A percentile compares a stretch with the other conserved stretches of the same genome.
Conservation (phyloP, 331 rosid genomes). For the Saraca asoca region DNA sequence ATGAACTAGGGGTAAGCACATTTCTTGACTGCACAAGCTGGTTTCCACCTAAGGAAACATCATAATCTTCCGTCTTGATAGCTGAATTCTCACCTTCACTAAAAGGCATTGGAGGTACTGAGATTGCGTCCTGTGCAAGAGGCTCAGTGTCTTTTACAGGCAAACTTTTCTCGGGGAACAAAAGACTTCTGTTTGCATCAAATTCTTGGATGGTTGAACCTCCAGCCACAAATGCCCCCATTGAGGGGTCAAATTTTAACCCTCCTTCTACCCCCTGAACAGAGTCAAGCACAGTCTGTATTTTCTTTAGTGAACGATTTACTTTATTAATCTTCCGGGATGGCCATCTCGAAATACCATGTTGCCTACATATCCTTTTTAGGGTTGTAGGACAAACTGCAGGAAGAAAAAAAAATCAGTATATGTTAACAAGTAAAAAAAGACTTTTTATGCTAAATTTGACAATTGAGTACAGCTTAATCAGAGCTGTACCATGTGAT, state of each 20-base stretch:
- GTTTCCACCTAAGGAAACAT: slow-evolving; percentile 34
- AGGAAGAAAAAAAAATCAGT: slow-evolving; percentile 26
- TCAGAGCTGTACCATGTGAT: slow-evolving; percentile 24
- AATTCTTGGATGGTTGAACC: slow-evolving; percentile 59
- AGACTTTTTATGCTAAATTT: slow-evolving; percentile 10
- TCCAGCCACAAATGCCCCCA: slow-evolving; percentile 59
- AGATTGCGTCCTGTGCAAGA: slow-evolving; percentile 33
- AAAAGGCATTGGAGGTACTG: slow-evolving; percentile 35
- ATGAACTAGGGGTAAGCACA: slow-evolving; percentile 29
- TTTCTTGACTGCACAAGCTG: slow-evolving; percentile 26
- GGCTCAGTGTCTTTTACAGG: slow-evolving; percentile 36
- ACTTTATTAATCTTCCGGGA: slow-evolving; percentile 90
- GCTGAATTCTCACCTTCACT: slow-evolving; percentile 33
- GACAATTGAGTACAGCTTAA: slow-evolving; percentile 23
- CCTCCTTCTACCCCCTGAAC: slow-evolving; percentile 80
- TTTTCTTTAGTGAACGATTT: slow-evolving; percentile 71
- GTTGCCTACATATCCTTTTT: slow-evolving; percentile 94
- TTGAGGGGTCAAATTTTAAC: slow-evolving; percentile 67
- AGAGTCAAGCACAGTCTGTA: slow-evolving; percentile 72
- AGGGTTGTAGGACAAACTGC: slow-evolving; percentile 91
- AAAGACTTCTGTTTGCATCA: slow-evolving; percentile 35
- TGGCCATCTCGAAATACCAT: slow-evolving; percentile 92
- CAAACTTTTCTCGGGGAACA: slow-evolving; percentile 46
- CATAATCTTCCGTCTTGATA: slow-evolving; percentile 57
- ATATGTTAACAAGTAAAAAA: slow-evolving; percentile 27